A percentile compares a stretch with the other conserved stretches of the same genome.
phyloP scores from a whole-genome alignment of 257 asterid species.

The Mentha longifolia region DNA sequence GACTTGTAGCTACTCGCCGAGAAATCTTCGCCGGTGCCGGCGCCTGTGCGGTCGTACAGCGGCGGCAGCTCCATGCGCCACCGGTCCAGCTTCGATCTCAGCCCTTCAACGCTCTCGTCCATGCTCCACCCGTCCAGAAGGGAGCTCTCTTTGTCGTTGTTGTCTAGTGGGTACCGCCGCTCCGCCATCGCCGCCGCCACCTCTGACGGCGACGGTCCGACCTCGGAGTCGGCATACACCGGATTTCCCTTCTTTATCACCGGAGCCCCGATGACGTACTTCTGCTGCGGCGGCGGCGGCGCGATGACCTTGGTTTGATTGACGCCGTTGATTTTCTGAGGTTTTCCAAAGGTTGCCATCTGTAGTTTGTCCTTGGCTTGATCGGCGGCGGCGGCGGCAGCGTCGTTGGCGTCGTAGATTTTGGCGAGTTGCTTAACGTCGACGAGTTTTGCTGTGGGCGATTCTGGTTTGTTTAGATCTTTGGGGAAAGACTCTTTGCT shows the following conservation, averaged over 20 bases:
- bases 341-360: slow-evolving; percentile 37
- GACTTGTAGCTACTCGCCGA: slow-evolving; percentile 68
- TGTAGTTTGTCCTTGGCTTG: slow-evolving; percentile 31
- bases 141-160: slow-evolving; percentile 74
- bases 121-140: slow-evolving; percentile 90
- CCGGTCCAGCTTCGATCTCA: slow-evolving; percentile 80
- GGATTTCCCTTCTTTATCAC: slow-evolving; percentile 37
- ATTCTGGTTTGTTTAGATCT: slow-evolving; percentile 15
- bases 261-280: slow-evolving; percentile 46
- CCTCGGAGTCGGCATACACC: slow-evolving; percentile 69
- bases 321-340: slow-evolving; percentile 34
- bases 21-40: slow-evolving; percentile 48
- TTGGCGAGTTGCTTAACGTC: slow-evolving; percentile 44
- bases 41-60: slow-evolving; percentile 63
- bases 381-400: neutral
- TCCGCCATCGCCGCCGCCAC: slow-evolving; percentile 71
- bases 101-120: slow-evolving; percentile 89
- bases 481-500: slow-evolving; percentile 55
- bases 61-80: slow-evolving; percentile 90
- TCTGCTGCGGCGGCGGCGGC: slow-evolving; percentile 36
- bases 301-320: slow-evolving; percentile 28
- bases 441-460: slow-evolving; percentile 32
- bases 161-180: slow-evolving; percentile 60
- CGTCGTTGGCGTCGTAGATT: slow-evolving; percentile 20
- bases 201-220: slow-evolving; percentile 92